These are phyloP conservation scores for Laburnicola sp. DNA, from an alignment of 2,329 filamentous ascomycete species.

Conservation along the genomic window DNA sequence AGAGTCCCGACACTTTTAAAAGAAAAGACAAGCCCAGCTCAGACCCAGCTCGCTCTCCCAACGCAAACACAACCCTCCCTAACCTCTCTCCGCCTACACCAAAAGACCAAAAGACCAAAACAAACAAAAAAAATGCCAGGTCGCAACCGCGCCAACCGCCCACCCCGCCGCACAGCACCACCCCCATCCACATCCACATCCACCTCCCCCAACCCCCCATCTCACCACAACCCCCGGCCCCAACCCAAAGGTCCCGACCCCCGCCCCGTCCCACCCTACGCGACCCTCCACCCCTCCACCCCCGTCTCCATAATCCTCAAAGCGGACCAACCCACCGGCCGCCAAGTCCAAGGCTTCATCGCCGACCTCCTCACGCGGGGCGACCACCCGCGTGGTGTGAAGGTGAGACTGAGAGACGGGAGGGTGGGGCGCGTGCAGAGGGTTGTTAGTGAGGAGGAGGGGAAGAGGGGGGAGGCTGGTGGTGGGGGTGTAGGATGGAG, in stretches of 20 bases:
- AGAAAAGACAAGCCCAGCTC: too few species aligned
- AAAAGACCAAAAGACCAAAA: too few species aligned
- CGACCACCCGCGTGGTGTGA: slow-evolving; percentile 77
- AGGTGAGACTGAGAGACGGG: slow-evolving; percentile 72
- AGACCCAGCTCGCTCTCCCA: too few species aligned
- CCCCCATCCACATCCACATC: not conserved
- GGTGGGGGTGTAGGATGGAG: slow-evolving; percentile 9
- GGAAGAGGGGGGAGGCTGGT: slow-evolving; percentile 24
- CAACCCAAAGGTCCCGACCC: slow-evolving; percentile 13
- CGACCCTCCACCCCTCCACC: slow-evolving; percentile 60
- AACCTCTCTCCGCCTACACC: too few species aligned
- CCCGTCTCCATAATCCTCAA: slow-evolving; percentile 75
- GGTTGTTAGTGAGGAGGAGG: slow-evolving; percentile 47
- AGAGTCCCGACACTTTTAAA: too few species aligned
- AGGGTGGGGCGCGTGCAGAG: slow-evolving; percentile 74
- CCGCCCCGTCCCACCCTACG: slow-evolving; percentile 26
- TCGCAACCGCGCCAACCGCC: slow-evolving; percentile 35
- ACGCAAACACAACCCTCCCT: too few species aligned
- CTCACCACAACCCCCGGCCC: slow-evolving; percentile 1
- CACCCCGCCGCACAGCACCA: slow-evolving; percentile 22
- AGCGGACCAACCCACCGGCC: slow-evolving; percentile 72
- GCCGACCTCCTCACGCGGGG: slow-evolving; percentile 70
- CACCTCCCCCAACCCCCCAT: slow-evolving; percentile 32
- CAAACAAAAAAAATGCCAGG: slow-evolving; percentile 16
- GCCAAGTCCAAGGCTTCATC: slow-evolving; percentile 68